A percentile compares a stretch with the other conserved stretches of the same genome.
Conservation (phyloP, 306 rosid species). For the Cyclanthera cordifolia region DNA sequence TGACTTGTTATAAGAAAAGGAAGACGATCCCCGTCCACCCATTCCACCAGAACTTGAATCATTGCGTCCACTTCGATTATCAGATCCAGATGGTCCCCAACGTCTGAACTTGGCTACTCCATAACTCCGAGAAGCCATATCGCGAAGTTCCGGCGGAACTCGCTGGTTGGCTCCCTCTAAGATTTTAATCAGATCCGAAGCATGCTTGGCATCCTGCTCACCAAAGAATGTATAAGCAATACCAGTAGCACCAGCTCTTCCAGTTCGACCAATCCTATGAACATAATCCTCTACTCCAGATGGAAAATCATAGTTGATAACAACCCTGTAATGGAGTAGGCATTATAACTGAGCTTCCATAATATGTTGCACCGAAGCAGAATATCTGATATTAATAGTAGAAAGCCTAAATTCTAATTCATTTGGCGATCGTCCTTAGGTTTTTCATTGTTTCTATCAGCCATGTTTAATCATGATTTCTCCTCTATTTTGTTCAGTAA, state of each 20-base stretch:
- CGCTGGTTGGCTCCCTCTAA: slow-evolving; percentile 94
- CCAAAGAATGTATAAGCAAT: slow-evolving; percentile 83
- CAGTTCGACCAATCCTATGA: slow-evolving; percentile 98
- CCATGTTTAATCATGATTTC: background rate
- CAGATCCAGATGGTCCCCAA: slow-evolving; percentile 54
- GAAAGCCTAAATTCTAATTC: background rate
- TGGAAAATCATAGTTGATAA: slow-evolving; percentile 90
- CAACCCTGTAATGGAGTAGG: slow-evolving; percentile 49
- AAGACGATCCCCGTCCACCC: slow-evolving; percentile 42
- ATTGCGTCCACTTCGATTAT: slow-evolving; percentile 49
- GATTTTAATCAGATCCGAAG: slow-evolving; percentile 80
- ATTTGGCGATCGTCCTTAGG: background rate
- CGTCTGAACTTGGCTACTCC: slow-evolving; percentile 74
- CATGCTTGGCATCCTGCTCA: slow-evolving; percentile 89
- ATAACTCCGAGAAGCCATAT: slow-evolving; percentile 75
- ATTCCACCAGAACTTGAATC: slow-evolving; percentile 61
- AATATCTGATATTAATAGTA: background rate
- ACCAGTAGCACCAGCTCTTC: slow-evolving; percentile 98
- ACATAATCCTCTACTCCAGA: slow-evolving; percentile 99
- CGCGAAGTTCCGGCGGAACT: slow-evolving; percentile 76
- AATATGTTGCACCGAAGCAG: background rate
- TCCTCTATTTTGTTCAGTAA: background rate
- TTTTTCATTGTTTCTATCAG: background rate
- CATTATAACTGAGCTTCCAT: background rate
- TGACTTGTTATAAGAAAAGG: slow-evolving; percentile 23